These are phyloP conservation scores for Verticillium nubilum DNA, from an alignment of 2,329 filamentous ascomycete species.

Conservation along the genomic window DNA sequence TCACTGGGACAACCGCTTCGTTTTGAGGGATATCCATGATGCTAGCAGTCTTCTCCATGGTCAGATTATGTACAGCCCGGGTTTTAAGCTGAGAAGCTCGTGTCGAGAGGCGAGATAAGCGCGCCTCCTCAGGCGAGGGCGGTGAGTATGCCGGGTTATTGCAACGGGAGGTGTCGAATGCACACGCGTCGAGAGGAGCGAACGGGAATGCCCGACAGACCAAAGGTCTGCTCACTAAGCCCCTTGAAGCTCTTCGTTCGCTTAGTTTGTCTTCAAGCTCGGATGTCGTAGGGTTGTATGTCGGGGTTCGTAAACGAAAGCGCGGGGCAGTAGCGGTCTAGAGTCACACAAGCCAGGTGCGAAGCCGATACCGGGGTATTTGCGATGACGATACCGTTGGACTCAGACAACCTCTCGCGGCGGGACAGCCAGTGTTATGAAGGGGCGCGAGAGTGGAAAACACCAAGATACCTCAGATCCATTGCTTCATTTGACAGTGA, in stretches of 20 bases:
- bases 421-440: neutral
- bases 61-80: neutral
- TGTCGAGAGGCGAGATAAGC: neutral
- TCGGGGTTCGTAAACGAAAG: neutral
- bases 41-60: slow-evolving; percentile 9
- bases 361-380: slow-evolving; percentile 2
- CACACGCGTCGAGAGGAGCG: neutral
- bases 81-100: neutral
- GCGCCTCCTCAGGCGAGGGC: neutral
- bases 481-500: slow-evolving; percentile 1
- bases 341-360: neutral
- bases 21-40: slow-evolving; percentile 12
- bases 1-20: slow-evolving; percentile 8
- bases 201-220: neutral
- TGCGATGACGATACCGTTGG: neutral
- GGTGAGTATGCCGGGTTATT: slow-evolving; percentile 5
- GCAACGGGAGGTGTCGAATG: slow-evolving; percentile 8
- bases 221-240: neutral
- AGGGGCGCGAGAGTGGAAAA: slow-evolving; percentile 2
- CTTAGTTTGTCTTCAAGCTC: neutral
- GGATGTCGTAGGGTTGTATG: neutral
- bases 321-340: neutral
- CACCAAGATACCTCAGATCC: neutral
- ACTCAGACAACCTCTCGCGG: neutral
- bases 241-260: neutral